Conservation (phyloP, 306 rosid genomes). For the Pterocarpus santalinus region DNA sequence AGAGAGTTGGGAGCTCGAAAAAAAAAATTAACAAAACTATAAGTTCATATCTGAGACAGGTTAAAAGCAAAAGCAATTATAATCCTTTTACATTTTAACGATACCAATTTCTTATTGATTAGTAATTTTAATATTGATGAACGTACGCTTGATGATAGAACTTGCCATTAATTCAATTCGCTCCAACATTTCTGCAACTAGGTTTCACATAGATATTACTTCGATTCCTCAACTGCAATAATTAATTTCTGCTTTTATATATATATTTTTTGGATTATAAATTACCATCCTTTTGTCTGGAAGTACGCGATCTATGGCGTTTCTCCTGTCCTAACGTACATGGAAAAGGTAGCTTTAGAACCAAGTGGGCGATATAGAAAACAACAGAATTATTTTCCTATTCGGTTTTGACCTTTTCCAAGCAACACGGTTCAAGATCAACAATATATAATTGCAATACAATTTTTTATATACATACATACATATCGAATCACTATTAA, state of each 20-base stretch:
- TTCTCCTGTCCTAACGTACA: background rate
- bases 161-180: too few species aligned
- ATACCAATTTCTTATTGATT: too few species aligned
- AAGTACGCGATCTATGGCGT: background rate
- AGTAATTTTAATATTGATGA: too few species aligned
- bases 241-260: background rate
- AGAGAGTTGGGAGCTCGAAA: too few species aligned
- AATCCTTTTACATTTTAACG: too few species aligned
- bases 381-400: too few species aligned
- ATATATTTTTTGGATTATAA: background rate
- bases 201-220: background rate
- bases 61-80: too few species aligned
- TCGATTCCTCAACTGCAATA: background rate
- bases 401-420: background rate
- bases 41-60: too few species aligned
- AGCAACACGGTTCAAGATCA: constrained; percentile 1
- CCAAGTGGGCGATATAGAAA: background rate
- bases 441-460: background rate
- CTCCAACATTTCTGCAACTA: background rate
- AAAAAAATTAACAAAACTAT: too few species aligned
- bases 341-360: background rate
- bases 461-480: too few species aligned
- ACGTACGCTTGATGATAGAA: too few species aligned
- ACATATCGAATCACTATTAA: too few species aligned
- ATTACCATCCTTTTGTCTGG: background rate